Evolutionary conservation across 225 moss, liverwort and hornwort species (phyloP), one percentile per base, ranked within the genome.

Genomic region (Straminergon stramineum): DNA sequence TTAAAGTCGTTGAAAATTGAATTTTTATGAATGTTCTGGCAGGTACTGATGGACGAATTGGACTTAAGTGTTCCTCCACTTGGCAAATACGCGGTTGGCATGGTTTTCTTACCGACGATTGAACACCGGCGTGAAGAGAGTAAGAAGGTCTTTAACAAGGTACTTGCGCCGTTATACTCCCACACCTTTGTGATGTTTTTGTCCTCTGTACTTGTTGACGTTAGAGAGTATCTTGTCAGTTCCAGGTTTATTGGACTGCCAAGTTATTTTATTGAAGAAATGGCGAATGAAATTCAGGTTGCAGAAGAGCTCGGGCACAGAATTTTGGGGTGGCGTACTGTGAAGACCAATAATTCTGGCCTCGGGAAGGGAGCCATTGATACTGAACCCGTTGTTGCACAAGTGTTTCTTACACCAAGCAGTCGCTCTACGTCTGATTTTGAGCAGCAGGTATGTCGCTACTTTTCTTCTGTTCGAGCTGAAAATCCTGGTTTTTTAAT

Each of bases 351-450:
- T 86, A 96, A 96, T 85, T 87, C 95, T 77, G 89, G 95, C 57
- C 91, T 98, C 32, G 98, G 98, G 43, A 92, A 92, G 84, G 96
- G 96, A 69, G 98, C 96, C 27, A 19, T 95, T 86, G 91, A 93
- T 9, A 98, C 96, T 82, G 98, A 98, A 88, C 98, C 98, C 8
- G 73, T 96, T 19, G 96, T 98, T 56, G 96, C 95, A 84, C 96
- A 98, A 96, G 98, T 96, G 75, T 92, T 98, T 75, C 3, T 98
- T 63, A 93, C 96, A 37, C 94, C 93, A 58, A 95, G 93, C 91
- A 87, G 90, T 89, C 91, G 92, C 64, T 95, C 96, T 31, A 91
- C 89, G 22, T 87, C 87, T 48, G 88, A 82, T 87, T 94, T 98
- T 79, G 98, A 98, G 86, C 93, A 96, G 87, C 98, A 98, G 96